A percentile compares a stretch with the other conserved stretches of the same genome.
These are phyloP conservation scores for Yamadazyma ubonensis DNA, from an alignment of 805 yeast genomes.

Conservation along the genomic window DNA sequence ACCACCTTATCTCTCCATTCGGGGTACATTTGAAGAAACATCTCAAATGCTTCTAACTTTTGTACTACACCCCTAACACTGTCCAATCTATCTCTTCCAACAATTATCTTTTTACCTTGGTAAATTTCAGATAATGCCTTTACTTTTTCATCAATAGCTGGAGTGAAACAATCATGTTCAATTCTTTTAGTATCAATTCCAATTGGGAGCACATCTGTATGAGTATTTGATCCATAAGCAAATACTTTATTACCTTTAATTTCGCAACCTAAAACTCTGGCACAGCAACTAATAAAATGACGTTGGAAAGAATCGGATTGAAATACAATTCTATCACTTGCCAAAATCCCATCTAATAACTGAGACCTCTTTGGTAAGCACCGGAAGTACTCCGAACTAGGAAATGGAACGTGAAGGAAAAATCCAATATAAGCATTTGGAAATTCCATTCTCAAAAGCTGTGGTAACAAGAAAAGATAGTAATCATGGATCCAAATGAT, in stretches of 20 bases:
- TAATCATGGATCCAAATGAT: slow-evolving; percentile 92
- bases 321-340: slow-evolving; percentile 82
- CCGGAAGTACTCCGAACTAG: slow-evolving; percentile 89
- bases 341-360: slow-evolving; percentile 86
- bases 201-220: slow-evolving; percentile 76
- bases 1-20: slow-evolving; percentile 88
- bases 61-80: slow-evolving; percentile 91
- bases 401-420: slow-evolving; percentile 89
- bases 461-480: slow-evolving; percentile 78
- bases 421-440: slow-evolving; percentile 75
- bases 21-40: slow-evolving; percentile 86
- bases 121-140: slow-evolving; percentile 61
- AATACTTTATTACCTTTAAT: slow-evolving; percentile 54
- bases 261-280: slow-evolving; percentile 84
- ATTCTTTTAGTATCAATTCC: slow-evolving; percentile 81
- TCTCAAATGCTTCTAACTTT: slow-evolving; percentile 86
- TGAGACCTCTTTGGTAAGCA: slow-evolving; percentile 81
- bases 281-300: slow-evolving; percentile 88
- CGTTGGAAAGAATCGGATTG: slow-evolving; percentile 84
- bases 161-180: slow-evolving; percentile 56
- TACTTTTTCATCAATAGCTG: slow-evolving; percentile 59
- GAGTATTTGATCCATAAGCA: slow-evolving; percentile 75
- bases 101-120: slow-evolving; percentile 69
- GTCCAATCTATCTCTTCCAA: slow-evolving; percentile 93
- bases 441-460: slow-evolving; percentile 71